A percentile compares a stretch with the other conserved stretches of the same genome.
phyloP scores from a whole-genome alignment of 768 basidiomycete species.

The Guyanaporus albipodus region DNA sequence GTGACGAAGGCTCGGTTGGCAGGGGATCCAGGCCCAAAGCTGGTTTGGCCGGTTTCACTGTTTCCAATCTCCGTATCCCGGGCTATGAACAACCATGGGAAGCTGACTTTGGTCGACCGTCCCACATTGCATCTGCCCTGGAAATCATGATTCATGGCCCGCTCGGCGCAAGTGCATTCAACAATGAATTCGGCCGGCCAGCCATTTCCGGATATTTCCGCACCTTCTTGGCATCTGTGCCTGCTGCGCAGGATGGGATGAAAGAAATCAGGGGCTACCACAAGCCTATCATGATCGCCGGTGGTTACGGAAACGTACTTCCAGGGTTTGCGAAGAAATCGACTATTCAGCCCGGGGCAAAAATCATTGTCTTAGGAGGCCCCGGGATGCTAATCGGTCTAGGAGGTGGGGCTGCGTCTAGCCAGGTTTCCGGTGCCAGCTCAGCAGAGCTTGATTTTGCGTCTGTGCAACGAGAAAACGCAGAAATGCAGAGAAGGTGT shows the following conservation, averaged over 20 bases:
- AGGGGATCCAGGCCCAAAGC: constrained; percentile 96
- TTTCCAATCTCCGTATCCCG: constrained; percentile 90
- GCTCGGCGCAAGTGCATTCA: constrained; percentile 92
- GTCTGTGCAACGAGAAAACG: constrained; percentile 95
- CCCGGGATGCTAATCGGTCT: constrained; percentile 96
- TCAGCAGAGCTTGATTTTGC: constrained; percentile 96
- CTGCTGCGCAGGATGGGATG: constrained; percentile 44
- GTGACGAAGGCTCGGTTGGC: constrained; percentile 96
- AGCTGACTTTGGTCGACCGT: constrained; percentile 83
- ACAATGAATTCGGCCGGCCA: constrained; percentile 97
- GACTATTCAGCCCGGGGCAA: constrained; percentile 73
- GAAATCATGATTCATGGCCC: constrained; percentile 99
- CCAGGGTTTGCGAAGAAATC: constrained; percentile 78
- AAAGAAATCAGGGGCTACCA: constrained; percentile 90
- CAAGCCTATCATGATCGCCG: constrained; percentile 99
- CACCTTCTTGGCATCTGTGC: constrained; percentile 81
- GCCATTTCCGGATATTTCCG: constrained; percentile 92
- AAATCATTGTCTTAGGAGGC: constrained; percentile 90
- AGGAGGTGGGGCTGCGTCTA: constrained; percentile 95
- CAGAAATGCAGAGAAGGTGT: constrained; percentile 96
- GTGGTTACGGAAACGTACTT: constrained; percentile 92
- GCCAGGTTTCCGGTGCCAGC: constrained; percentile 85
- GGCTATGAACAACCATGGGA: constrained; percentile 95
- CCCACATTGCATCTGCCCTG: constrained; percentile 87
- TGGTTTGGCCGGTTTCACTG: constrained; percentile 88